Evolutionary conservation across 306 rosid genomes (phyloP), one percentile per base, ranked within the genome.

Genomic region (peach (Prunus persica)): DNA sequence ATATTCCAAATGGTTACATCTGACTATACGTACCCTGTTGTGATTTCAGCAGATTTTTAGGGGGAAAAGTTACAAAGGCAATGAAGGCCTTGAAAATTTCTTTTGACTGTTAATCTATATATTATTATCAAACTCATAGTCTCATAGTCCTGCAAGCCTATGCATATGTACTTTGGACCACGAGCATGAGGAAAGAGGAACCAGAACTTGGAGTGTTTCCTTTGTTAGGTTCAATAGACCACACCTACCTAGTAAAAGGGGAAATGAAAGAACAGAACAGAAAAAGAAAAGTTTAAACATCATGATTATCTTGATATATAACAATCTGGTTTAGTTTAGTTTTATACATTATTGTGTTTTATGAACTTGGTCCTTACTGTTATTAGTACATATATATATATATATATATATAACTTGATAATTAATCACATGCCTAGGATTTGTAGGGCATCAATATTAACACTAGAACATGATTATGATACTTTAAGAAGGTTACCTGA

Each of bases 231-330:
- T 57, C 58, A 76, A 54, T 64, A 63, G 38, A 15, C 71, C 64
- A 70, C 41, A 56, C n/a, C 73, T 66, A 76, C 57, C 49, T 52
- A 74, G 69, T 74, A 74, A 12, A 72, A 60, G 77, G 73, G 22
- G n/a, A 83, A 78, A 71, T 27, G 43, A 58, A 69, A 74, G 52
- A 74, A 63, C 18, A 70, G 49, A 70, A 51, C 28, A 54, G 63
- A 47, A 27, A 25, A 24, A 34, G 27, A 66, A 71, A 79, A 68
- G 65, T 34, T 62, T 47, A 71, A 79, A 69, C 84, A 77, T 63
- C 66, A 77, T 80, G 30, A 77, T 76, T 72, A 2, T 51, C 49
- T 15, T 6, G 63, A 62, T 60, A 67, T 24, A 63, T 67, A 67
- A 50, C 67, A 64, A 83, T 22, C 30, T 55, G 65, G 52, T 20